phyloP scores from a whole-genome alignment of 805 yeast genomes.

The Wickerhamomyces kurtzmanii region DNA sequence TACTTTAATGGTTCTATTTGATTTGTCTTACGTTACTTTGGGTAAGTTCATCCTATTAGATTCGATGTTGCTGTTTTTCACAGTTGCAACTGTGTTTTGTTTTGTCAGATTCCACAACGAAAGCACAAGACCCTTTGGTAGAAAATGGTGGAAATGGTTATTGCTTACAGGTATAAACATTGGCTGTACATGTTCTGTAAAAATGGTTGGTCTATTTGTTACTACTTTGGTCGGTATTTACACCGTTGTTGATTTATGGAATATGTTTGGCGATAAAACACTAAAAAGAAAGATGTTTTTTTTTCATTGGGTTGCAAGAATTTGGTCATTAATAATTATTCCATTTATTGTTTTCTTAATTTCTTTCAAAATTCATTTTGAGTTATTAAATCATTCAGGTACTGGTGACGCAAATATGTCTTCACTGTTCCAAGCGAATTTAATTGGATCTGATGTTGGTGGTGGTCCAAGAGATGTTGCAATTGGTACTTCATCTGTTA shows the following conservation, averaged over 20 bases:
- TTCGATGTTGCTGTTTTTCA: constrained; percentile 83
- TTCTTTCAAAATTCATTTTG: constrained; percentile 70
- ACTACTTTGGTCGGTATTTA: constrained; percentile 84
- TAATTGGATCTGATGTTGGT: constrained; percentile 53
- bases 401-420: constrained; percentile 78
- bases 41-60: constrained; percentile 87
- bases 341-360: constrained; percentile 56
- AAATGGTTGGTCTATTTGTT: constrained; percentile 94
- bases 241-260: constrained; percentile 84
- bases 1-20: constrained; percentile 72
- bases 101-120: constrained; percentile 63
- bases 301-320: constrained; percentile 61
- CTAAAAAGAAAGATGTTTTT: constrained; percentile 39
- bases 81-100: constrained; percentile 70
- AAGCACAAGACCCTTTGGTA: constrained; percentile 42
- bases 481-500: constrained; percentile 38
- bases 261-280: constrained; percentile 59
- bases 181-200: constrained; percentile 88
- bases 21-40: constrained; percentile 73
- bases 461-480: constrained; percentile 61
- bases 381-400: constrained; percentile 62
- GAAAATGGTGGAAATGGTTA: constrained; percentile 93
- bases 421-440: constrained; percentile 72
- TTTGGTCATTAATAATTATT: constrained; percentile 48
- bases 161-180: constrained; percentile 73